These are phyloP conservation scores for Albizia julibrissin DNA, from an alignment of 306 rosid species.

Conservation along the genomic window DNA sequence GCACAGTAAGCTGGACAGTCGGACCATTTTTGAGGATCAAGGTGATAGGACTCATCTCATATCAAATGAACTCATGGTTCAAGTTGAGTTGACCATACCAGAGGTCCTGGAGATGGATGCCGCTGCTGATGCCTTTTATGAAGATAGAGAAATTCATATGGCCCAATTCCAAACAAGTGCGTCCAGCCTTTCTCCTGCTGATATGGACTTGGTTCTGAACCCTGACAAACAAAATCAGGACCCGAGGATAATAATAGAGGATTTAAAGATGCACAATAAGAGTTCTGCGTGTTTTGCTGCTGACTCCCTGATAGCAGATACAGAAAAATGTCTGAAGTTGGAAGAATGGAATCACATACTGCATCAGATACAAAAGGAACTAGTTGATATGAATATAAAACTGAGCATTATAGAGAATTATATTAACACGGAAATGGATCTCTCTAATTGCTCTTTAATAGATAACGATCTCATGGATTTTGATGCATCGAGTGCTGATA, in stretches of 20 bases:
- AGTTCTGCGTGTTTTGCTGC: constrained; percentile 33
- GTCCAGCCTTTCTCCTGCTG: constrained; percentile 40
- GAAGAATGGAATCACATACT: constrained; percentile 39
- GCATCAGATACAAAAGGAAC: constrained; percentile 55
- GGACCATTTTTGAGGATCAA: constrained; percentile 33
- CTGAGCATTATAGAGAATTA: constrained; percentile 54
- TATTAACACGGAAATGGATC: constrained; percentile 37
- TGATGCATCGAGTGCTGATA: constrained; percentile 61
- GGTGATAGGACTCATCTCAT: constrained; percentile 37
- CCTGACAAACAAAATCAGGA: constrained; percentile 53
- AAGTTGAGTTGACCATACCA: constrained; percentile 43
- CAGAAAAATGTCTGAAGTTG: constrained; percentile 34
- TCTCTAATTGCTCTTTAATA: constrained; percentile 30
- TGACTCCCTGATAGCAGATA: constrained; percentile 35
- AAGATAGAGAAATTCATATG: constrained; percentile 45
- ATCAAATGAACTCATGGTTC: constrained; percentile 46
- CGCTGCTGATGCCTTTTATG: constrained; percentile 41
- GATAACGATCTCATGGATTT: constrained; percentile 44
- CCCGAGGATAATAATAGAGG: constrained; percentile 44
- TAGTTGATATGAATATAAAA: constrained; percentile 50
- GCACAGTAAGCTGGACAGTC: constrained; percentile 37
- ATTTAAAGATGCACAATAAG: constrained; percentile 40
- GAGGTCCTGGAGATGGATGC: constrained; percentile 54
- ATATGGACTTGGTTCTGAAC: constrained; percentile 48
- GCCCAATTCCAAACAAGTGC: constrained; percentile 42